These are phyloP conservation scores for Xylaria telfairii DNA, from an alignment of 495 filamentous ascomycete species.

Conservation along the genomic window DNA sequence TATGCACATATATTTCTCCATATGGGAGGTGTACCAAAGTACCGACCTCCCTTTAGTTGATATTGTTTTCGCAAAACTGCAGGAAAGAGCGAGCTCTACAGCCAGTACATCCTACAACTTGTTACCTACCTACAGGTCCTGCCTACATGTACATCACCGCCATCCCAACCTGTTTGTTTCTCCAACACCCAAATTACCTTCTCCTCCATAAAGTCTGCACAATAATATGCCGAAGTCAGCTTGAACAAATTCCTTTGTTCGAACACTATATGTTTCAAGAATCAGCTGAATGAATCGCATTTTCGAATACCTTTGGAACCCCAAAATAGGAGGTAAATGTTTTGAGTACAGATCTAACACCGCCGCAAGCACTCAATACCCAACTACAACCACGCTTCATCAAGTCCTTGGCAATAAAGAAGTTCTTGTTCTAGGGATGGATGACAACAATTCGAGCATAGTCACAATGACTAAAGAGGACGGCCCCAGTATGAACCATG, in stretches of 20 bases:
- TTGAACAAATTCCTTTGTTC: background rate
- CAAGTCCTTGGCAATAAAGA: background rate
- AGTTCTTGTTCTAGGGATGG: background rate
- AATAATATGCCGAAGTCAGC: background rate
- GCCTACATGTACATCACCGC: too few relatives aligned
- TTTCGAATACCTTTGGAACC: background rate
- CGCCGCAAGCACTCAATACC: background rate
- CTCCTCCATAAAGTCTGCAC: background rate
- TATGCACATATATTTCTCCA: too few relatives aligned
- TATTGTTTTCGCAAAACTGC: background rate
- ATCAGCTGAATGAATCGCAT: background rate
- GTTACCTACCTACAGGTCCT: background rate
- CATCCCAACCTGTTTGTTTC: background rate
- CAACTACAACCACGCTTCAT: background rate
- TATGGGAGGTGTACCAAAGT: too few relatives aligned
- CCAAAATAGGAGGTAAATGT: background rate
- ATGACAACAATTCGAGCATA: background rate
- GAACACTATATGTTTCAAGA: background rate
- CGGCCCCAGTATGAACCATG: background rate
- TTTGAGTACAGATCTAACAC: background rate
- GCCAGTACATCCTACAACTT: background rate
- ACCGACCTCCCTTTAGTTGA: background rate
- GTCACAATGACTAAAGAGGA: background rate
- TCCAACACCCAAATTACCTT: background rate
- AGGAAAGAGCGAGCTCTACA: background rate